Conservation (phyloP, 306 rosid species). For the Dryas octopetala region DNA sequence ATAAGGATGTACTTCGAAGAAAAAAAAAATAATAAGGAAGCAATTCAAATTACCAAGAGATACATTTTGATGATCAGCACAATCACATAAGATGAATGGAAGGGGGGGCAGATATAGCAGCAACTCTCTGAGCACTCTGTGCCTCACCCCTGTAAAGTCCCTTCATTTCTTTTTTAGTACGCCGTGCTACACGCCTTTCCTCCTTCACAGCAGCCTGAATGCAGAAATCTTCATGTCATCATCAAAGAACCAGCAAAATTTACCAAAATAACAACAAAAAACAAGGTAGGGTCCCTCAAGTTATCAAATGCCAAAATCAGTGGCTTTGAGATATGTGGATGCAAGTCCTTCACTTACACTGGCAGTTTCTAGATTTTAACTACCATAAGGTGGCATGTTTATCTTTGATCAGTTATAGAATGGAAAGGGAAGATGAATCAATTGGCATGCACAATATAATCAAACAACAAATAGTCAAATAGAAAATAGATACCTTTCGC, state of each 20-base stretch:
- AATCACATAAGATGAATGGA: constrained; percentile 74
- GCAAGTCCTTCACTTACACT: background rate
- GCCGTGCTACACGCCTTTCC: constrained; percentile 79
- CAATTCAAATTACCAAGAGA: constrained; percentile 11
- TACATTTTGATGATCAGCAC: constrained; percentile 2
- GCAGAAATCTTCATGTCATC: background rate
- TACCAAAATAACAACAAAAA: background rate
- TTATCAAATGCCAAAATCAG: background rate
- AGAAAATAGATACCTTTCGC: constrained; percentile 60
- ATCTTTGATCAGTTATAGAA: background rate
- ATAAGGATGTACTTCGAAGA: background rate
- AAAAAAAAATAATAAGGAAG: background rate
- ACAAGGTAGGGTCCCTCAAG: background rate
- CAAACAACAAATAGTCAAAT: background rate
- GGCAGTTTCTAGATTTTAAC: background rate
- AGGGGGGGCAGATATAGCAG: constrained; percentile 76
- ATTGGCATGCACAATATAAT: background rate
- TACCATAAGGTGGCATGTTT: background rate
- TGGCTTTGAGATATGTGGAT: background rate
- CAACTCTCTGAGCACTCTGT: constrained; percentile 76
- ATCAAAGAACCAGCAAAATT: constrained; percentile 5
- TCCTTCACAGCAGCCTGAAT: constrained; percentile 80
- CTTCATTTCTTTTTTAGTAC: constrained; percentile 71
- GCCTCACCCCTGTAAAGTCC: constrained; percentile 77
- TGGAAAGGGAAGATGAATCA: background rate